Evolutionary conservation across 345 rosid species (phyloP), one percentile per base, ranked within the genome.

Genomic region (Dipteronia sinensis): DNA sequence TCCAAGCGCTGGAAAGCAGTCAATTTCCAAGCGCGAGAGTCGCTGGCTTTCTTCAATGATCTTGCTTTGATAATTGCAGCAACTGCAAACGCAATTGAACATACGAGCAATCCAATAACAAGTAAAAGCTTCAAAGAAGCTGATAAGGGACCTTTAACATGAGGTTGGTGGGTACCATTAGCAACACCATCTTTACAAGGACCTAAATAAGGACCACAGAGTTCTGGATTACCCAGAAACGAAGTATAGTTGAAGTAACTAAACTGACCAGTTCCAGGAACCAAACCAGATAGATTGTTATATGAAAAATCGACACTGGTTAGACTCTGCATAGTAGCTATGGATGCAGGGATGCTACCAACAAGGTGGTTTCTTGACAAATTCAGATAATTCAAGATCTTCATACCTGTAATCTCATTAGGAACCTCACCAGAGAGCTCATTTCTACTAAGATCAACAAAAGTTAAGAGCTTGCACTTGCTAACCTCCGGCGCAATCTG

Each of bases 1-100:
- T 94, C 97, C 84, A 92, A 77, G 71, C 97, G 91, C 79, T 94
- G 98, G 90, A 94, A 94, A n/a, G 98, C 93, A n/a, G 97, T 94
- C 76, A 94, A 61, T 79, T 88, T 92, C 98, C 98, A 94, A 22
- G 98, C 90, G 0, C 98, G 92, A 46, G 96, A 83, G 51, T 91
- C 92, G 16, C 91, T 92, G 3, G 97, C 97, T 81, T 91, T 94
- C 64, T 91, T 92, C 85, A 94, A 81, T 0, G 92, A 90, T 49
- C 97, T 82, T 61, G 97, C 98, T 82, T 94, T 94, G 79, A 92
- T 80, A 25, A 94, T 92, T 1, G 98, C 98, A 6, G 86, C 95
- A 3, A 94, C 89, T 0, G 98, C 98, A 38, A 94, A 94, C 0
- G 90, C 89, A 61, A 94, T 92, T 0, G 98, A 94, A 80, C 95